Evolutionary conservation across 148 eudicot genomes (phyloP).

Genomic region (Rhododendron griersonianum): DNA sequence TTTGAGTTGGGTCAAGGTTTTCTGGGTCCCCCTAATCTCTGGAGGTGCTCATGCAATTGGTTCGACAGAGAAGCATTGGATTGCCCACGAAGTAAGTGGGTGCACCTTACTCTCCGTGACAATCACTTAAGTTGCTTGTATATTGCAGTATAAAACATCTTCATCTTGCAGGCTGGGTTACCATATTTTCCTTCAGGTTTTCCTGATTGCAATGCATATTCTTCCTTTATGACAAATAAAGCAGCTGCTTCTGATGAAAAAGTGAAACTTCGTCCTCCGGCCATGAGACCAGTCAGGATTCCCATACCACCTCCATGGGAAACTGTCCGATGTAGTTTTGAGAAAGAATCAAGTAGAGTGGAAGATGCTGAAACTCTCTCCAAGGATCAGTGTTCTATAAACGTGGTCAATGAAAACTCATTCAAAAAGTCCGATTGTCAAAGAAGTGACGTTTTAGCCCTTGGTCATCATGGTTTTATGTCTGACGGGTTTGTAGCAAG

Average conservation of each 20-base stretch:
- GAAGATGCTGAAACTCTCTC: conserved; percentile 14
- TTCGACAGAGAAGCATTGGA: conserved; percentile 86
- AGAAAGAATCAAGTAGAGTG: conserved; percentile 11
- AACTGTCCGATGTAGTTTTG: conserved; percentile 26
- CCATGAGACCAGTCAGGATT: conserved; percentile 47
- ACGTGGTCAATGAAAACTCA: not conserved
- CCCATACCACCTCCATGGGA: conserved; percentile 79
- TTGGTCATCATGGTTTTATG: conserved; percentile 12
- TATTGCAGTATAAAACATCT: not conserved
- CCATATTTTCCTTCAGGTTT: conserved; percentile 80
- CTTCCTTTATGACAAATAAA: conserved; percentile 46
- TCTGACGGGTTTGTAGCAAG: conserved; percentile 51
- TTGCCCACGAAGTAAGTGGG: conserved; percentile 66
- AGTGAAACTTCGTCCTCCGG: conserved; percentile 39
- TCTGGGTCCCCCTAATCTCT: conserved; percentile 72
- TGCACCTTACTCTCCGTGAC: not conserved
- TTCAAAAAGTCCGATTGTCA: conserved; percentile 8
- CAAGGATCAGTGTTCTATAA: conserved; percentile 7
- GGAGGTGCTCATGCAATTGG: conserved; percentile 84
- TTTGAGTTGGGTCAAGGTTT: conserved; percentile 73
- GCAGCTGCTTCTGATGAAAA: conserved; percentile 32
- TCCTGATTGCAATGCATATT: conserved; percentile 72
- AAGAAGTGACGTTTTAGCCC: conserved; percentile 2
- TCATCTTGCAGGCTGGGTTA: conserved; percentile 54
- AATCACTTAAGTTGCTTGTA: not conserved